phyloP scores from a whole-genome alignment of 192 early-diverging fungal genomes.

The Ambispora gerdemannii region DNA sequence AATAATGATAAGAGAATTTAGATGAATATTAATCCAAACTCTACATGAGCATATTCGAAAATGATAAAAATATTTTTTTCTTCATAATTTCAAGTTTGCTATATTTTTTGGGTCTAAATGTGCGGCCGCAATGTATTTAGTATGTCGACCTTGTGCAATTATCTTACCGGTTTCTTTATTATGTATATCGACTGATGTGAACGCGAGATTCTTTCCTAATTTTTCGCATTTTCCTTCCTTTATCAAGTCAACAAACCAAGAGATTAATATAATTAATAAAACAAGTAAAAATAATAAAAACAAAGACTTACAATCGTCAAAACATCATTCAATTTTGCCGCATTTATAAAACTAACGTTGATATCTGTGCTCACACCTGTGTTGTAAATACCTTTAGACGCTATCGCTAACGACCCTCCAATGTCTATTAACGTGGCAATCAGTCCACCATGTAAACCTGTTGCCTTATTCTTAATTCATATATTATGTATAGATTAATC shows the following conservation, averaged over 20 bases:
- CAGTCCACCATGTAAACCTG: constrained; percentile 50
- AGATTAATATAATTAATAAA: not conserved
- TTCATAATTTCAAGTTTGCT: too few species aligned
- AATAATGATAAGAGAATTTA: too few species aligned
- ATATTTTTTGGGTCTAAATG: too few species aligned
- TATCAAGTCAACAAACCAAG: not conserved
- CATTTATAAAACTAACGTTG: constrained; percentile 52
- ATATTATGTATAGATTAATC: not conserved
- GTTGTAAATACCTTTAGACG: constrained; percentile 45
- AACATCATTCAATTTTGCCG: constrained; percentile 45
- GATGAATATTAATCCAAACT: too few species aligned
- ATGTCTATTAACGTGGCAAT: constrained; percentile 51
- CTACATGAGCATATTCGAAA: too few species aligned
- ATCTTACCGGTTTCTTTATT: constrained; percentile 39
- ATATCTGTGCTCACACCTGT: constrained; percentile 59
- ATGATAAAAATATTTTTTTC: too few species aligned
- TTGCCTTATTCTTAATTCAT: constrained; percentile 43
- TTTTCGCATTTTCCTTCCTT: constrained; percentile 51
- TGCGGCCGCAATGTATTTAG: constrained; percentile 49
- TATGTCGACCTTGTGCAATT: constrained; percentile 53
- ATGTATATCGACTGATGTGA: constrained; percentile 44
- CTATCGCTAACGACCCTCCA: constrained; percentile 55
- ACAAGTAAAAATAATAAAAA: not conserved
- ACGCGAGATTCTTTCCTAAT: constrained; percentile 54
- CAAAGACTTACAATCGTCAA: constrained; percentile 40